Base-by-base conservation (phyloP, 2,329 filamentous ascomycete genomes). In the Simplicillium sp. region DNA sequence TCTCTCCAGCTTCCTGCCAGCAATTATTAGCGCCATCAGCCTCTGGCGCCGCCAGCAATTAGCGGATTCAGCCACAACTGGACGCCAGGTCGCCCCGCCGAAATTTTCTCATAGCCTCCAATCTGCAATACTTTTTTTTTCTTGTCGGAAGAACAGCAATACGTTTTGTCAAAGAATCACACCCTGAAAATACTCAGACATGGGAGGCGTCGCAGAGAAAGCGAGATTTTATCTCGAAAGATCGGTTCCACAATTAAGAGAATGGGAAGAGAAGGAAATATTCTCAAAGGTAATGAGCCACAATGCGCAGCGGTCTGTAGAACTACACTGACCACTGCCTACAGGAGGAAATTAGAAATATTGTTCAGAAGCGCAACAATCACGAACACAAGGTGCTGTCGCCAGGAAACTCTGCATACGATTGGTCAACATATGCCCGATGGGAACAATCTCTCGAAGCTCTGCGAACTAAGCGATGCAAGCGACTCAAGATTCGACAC, bases 151-250 rank as follows among this genome's bases (percentile, higher is more conserved):
- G 20, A 25, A 25, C 20, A 25, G 20, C 20, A 25, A 25, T 6
- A 25, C 9, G 6, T 6, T 9, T 25, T 25, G 20, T 25, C 20
- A 25, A 5, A 25, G 20, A 6, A 5, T 25, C n/a, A 9, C 20
- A 25, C 9, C 20, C 5, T 25, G 9, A 25, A 25, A 14, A 37
- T 7, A 37, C 13, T 37, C 17, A 36, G n/a, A 20, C 6, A 94
- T 95, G 87, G 77, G 88, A 2, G 83, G 80, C 34, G 82, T 92
- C 44, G 83, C 85, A 48, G 92, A 97, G 57, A 97, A 96, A 65
- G 92, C 90, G 42, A 86, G 90, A 44, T 97, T 90, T 65, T 96
- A 86, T 63, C 76, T 97, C 48, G 92, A 98, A 68, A 84, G 90
- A 51, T 84, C 85, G 2, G 86, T 96, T 34, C 87, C 89, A 13